Base-by-base conservation (phyloP, 768 basidiomycete genomes). In the Pluteus cervinus region DNA sequence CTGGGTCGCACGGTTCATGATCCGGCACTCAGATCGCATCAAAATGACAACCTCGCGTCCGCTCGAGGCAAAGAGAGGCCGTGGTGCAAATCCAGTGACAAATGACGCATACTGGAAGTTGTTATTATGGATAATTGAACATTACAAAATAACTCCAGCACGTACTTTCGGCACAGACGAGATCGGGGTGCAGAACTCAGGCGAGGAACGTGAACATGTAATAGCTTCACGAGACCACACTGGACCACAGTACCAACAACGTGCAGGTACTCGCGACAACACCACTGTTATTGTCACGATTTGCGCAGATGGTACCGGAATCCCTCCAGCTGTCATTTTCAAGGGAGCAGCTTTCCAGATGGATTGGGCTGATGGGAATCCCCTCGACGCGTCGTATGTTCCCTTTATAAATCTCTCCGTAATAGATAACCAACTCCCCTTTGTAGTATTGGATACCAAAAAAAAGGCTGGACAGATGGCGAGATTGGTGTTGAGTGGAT, bases 301-400 rank as follows among this genome's bases (percentile, higher is more conserved):
- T 28, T 59, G 60, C 40, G 55, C 60, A 1, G 57, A 69, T 58
- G 67, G 71, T 0, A 60, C 60, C 2, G 29, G 46, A 0, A 39
- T 58, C 0, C 50, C 54, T 1, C 73, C 70, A 3, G 46, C 58
- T 12, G 55, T 69, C 0, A 69, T 70, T 15, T 60, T 57, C 46
- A 64, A 68, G 37, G 68, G 66, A 2, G 41, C 64, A 18, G 50
- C 41, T 6, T 68, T 49, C 45, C 51, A 58, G 35, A 39, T 50
- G 4, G 55, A 47, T 12, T 73, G 71, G 69, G 40, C n/a, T n/a
- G n/a, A n/a, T n/a, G n/a, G n/a, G n/a, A 58, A 59, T 40, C 50
- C 54, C 9, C 5, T 47, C 2, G 48, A 54, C 10, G 56, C 54
- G 14, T 46, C 36, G 41, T 55, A 40, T 34, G 50, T 48, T 24